phyloP scores from a whole-genome alignment of 1,284 basidiomycete genomes.

The Pyrrhoderma lamaoense region DNA sequence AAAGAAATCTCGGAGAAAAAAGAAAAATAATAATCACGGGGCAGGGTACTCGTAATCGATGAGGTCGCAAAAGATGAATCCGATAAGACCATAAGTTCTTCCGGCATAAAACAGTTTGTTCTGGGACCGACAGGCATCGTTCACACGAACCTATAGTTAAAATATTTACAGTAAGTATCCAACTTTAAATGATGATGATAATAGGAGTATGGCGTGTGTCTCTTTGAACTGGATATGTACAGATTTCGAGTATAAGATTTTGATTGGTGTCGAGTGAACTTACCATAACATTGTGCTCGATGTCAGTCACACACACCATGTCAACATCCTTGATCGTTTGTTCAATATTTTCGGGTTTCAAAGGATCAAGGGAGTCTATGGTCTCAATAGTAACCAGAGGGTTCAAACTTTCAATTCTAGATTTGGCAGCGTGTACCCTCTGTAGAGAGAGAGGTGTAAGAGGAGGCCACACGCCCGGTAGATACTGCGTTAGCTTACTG shows the following conservation, averaged over 20 bases:
- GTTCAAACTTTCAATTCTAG: conserved; percentile 83
- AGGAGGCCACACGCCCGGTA: no score
- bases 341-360: conserved; percentile 48
- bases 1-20: no score
- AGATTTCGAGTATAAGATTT: background rate
- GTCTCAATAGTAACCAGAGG: conserved; percentile 35
- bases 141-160: conserved; percentile 57
- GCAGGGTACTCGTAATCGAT: conserved; percentile 79
- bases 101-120: conserved; percentile 83
- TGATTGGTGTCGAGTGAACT: background rate
- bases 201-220: no score
- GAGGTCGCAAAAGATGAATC: conserved; percentile 93
- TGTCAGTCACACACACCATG: conserved; percentile 80
- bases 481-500: no score
- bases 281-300: conserved; percentile 42
- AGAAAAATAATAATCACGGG: conserved; percentile 46
- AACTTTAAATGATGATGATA: no score
- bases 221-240: no score
- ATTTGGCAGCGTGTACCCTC: conserved; percentile 79
- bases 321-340: conserved; percentile 59
- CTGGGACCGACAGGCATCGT: conserved; percentile 65
- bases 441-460: conserved; percentile 33
- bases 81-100: conserved; percentile 84
- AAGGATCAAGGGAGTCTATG: conserved; percentile 7
- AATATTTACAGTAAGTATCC: no score